Percentiles rank a stretch among this genome's conserved stretches.
Conservation (phyloP, 257 asterid genomes). For the Solanum chilense region DNA sequence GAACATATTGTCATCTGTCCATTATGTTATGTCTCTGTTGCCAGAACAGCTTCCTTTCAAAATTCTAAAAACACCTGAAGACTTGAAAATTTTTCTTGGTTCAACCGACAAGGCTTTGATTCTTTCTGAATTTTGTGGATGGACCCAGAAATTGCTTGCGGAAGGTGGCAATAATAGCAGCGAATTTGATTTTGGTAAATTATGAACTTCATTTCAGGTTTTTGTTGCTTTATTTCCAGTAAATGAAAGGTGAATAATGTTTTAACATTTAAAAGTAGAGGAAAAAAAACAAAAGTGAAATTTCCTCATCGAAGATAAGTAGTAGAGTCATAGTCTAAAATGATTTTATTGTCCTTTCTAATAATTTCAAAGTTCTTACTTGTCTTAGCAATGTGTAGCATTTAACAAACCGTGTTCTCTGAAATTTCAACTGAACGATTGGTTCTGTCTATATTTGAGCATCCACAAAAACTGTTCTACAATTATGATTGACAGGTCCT, state of each 20-base stretch:
- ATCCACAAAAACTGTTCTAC: not conserved
- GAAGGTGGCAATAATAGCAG: conserved; percentile 18
- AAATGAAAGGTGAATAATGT: not conserved
- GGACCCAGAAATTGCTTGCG: conserved; percentile 62
- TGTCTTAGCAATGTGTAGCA: not conserved
- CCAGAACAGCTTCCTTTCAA: conserved; percentile 57
- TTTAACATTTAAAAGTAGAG: not conserved
- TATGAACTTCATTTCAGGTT: not conserved
- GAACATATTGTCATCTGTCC: conserved; percentile 61
- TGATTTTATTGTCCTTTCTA: not conserved
- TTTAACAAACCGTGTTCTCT: not conserved
- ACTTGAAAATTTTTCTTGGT: conserved; percentile 49
- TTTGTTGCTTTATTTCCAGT: not conserved
- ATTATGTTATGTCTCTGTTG: conserved; percentile 39
- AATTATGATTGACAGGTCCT: not conserved
- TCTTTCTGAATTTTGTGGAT: conserved; percentile 83
- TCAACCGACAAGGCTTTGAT: conserved; percentile 84
- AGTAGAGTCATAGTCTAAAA: not conserved
- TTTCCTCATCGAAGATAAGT: not conserved
- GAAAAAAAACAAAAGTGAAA: not conserved
- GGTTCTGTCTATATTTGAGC: not conserved
- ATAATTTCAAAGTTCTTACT: not conserved
- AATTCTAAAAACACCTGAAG: conserved; percentile 41
- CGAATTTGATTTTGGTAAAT: conserved; percentile 28
- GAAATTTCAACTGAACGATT: not conserved